phyloP scores from a whole-genome alignment of 1,139 yeast genomes.

The Saccharomycopsis crataegensis region DNA sequence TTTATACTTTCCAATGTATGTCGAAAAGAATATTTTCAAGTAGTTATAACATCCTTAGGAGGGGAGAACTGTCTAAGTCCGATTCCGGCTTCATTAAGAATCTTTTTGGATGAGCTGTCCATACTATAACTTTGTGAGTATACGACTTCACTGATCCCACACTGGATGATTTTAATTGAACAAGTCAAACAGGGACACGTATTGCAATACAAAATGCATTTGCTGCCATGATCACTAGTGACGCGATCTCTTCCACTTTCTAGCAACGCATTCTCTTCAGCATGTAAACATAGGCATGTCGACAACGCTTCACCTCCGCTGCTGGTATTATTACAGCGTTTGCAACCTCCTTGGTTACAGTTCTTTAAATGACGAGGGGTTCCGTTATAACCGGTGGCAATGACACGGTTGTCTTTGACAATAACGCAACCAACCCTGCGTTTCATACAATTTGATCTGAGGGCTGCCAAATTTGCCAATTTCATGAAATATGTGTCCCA shows the following conservation, averaged over 20 bases:
- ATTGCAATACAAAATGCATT: constrained; percentile 74
- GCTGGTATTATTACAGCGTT: constrained; percentile 56
- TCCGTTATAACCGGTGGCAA: constrained; percentile 97
- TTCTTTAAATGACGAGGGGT: constrained; percentile 84
- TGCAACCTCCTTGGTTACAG: constrained; percentile 94
- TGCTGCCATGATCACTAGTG: constrained; percentile 11
- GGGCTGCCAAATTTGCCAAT: constrained; percentile 86
- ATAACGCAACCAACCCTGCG: constrained; percentile 94
- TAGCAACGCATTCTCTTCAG: constrained; percentile 91
- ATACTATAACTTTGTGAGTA: constrained; percentile 88
- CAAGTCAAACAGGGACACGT: constrained; percentile 98
- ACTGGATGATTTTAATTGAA: constrained; percentile 87
- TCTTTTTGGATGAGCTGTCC: constrained; percentile 69
- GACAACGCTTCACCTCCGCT: constrained; percentile 58
- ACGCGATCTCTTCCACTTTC: constrained; percentile 92
- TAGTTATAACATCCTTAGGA: constrained; percentile 33
- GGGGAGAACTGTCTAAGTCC: constrained; percentile 66
- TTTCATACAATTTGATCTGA: constrained; percentile 93
- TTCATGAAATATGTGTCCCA: constrained; percentile 98
- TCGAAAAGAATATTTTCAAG: not conserved
- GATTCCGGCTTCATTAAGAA: constrained; percentile 70
- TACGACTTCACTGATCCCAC: constrained; percentile 88
- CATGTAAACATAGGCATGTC: constrained; percentile 90
- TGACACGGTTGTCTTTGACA: constrained; percentile 75
- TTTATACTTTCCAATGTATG: too few relatives aligned